These are phyloP conservation scores for Leishmania tarentolae DNA, from an alignment of 208 protist species.

Conservation along the genomic window DNA sequence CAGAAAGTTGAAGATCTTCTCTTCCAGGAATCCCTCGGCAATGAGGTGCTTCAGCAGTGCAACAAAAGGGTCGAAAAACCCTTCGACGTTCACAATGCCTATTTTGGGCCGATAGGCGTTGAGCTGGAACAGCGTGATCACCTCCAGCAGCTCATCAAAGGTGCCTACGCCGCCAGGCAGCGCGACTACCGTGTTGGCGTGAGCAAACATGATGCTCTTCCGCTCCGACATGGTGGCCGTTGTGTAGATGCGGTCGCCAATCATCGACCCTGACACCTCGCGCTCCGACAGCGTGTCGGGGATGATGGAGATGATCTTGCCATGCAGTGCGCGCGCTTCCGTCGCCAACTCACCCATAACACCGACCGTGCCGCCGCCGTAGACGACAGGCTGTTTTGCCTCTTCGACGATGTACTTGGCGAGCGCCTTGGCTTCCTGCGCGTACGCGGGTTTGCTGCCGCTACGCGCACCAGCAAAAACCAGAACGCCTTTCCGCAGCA, in stretches of 20 bases:
- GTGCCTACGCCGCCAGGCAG: conserved; percentile 83
- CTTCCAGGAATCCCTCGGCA: conserved; percentile 66
- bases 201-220: conserved; percentile 86
- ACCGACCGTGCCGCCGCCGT: conserved; percentile 80
- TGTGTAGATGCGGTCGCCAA: conserved; percentile 63
- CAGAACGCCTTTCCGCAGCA: conserved; percentile 63
- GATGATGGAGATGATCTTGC: conserved; percentile 65
- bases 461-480: conserved; percentile 68
- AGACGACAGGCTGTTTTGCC: conserved; percentile 54
- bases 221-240: conserved; percentile 82
- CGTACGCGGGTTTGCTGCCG: conserved; percentile 49
- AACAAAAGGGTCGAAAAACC: conserved; percentile 76
- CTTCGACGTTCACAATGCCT: conserved; percentile 69
- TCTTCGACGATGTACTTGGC: conserved; percentile 49
- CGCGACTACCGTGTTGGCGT: conserved; percentile 64
- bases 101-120: conserved; percentile 76
- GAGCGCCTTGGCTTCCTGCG: conserved; percentile 43
- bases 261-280: conserved; percentile 60
- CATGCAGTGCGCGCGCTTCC: conserved; percentile 30
- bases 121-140: conserved; percentile 82
- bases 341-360: conserved; percentile 78
- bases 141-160: conserved; percentile 86
- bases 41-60: conserved; percentile 59
- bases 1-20: conserved; percentile 34
- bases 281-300: conserved; percentile 51